Conservation (phyloP, 331 rosid species). For the Dryas integrifolia region DNA sequence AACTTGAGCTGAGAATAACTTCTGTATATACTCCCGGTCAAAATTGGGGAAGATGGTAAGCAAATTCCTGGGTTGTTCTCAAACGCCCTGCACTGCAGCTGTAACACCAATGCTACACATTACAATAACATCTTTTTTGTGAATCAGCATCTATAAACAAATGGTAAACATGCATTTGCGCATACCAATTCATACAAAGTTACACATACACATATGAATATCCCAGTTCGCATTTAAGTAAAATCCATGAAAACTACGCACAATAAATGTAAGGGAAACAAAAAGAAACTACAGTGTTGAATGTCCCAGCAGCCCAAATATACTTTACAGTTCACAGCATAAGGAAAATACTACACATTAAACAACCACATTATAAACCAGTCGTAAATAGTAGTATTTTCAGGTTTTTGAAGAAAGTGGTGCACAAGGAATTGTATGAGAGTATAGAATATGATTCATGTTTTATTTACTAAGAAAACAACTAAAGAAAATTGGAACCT, state of each 20-base stretch:
- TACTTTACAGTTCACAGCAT: neutral
- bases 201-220: neutral
- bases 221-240: neutral
- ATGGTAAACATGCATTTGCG: neutral
- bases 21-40: constrained; percentile 25
- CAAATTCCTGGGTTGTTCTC: constrained; percentile 29
- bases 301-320: neutral
- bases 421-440: neutral
- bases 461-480: neutral
- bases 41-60: constrained; percentile 30
- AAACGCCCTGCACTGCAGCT: constrained; percentile 59
- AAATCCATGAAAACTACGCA: neutral
- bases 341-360: neutral
- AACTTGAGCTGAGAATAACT: constrained; percentile 37
- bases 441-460: neutral
- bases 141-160: neutral
- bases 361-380: neutral
- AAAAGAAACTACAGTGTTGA: neutral
- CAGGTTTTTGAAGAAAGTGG: neutral
- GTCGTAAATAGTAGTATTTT: neutral
- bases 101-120: constrained; percentile 26
- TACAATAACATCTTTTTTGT: constrained; percentile 2
- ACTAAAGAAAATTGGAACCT: constrained; percentile 13
- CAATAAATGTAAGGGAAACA: neutral
- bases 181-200: too few species aligned